Base-by-base conservation (phyloP, 352 stramenopile species). In the Globisporangium solare region DNA sequence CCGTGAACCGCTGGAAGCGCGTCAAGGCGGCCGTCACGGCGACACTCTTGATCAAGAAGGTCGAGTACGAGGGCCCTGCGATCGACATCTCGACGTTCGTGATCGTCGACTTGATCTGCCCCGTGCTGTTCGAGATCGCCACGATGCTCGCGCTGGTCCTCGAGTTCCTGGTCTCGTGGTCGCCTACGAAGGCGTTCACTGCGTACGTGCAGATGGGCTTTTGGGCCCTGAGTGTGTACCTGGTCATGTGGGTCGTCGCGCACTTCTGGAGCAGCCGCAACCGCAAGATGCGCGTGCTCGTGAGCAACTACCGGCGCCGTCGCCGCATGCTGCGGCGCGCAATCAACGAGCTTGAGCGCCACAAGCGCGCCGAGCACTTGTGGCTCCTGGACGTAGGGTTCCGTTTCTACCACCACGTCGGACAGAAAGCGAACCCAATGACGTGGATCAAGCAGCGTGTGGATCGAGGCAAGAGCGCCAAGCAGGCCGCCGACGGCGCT, bases 201-300 rank as follows among this genome's bases (percentile, higher is more conserved):
- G 58, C 73, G 11, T 92, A 90, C 43, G 72, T 92, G 10, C 77
- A 83, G 50, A 82, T 75, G 58, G 82, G 82, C 6, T 89, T 90
- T 47, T 90, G 72, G 61, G 61, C 62, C 58, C 63, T 88, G 14
- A 65, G 60, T n/a, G 64, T 53, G 10, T 92, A 92, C 56, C 59
- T 92, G 17, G 47, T 71, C 18, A 41, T 90, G 1, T 92, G 79
- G 82, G 85, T 90, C 62, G 66, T 78, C 42, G 69, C 70, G 32
- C 82, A 92, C 57, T 92, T 88, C 59, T 92, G 79, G 78, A 90
- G 79, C 67, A 88, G 74, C 20, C 76, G 82, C 32, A 92, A 92
- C 61, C 66, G 47, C 35, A 82, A 88, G 63, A 90, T 92, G 82
- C 82, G 82, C 24, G 56, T 71, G 15, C 71, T 90, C 31, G 80